phyloP scores from a whole-genome alignment of 1,284 basidiomycete species.

The Schizophyllum commune region DNA sequence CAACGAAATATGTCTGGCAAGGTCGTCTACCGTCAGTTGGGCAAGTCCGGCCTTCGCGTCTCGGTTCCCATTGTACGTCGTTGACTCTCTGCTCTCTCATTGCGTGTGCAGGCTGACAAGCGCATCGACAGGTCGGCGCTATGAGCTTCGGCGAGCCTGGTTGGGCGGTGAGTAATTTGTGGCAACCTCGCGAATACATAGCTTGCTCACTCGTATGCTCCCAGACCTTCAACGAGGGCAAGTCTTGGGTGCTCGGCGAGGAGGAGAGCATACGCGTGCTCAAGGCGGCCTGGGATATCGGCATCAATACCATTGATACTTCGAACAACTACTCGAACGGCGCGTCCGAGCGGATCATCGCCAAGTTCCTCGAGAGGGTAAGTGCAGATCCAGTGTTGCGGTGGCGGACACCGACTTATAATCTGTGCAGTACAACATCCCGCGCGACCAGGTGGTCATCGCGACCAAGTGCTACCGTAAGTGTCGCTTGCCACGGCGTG shows the following conservation, averaged over 20 bases:
- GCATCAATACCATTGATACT: slow-evolving; percentile 35
- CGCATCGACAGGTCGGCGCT: slow-evolving; percentile 28
- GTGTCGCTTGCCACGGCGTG: not conserved
- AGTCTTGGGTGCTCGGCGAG: slow-evolving; percentile 39
- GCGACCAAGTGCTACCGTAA: slow-evolving; percentile 13
- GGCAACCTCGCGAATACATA: not conserved
- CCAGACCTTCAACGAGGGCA: not conserved
- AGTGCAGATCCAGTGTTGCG: not conserved
- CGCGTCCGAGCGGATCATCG: slow-evolving; percentile 23
- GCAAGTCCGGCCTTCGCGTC: slow-evolving; percentile 35
- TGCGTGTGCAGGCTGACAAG: not conserved
- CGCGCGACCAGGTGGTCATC: slow-evolving; percentile 6
- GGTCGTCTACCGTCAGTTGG: slow-evolving; percentile 17
- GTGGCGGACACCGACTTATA: not conserved
- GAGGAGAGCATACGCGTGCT: slow-evolving; percentile 30
- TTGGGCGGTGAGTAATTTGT: slow-evolving; percentile 24
- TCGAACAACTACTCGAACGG: slow-evolving; percentile 13
- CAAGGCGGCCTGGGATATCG: slow-evolving; percentile 39
- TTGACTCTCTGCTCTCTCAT: not conserved
- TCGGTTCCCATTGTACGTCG: slow-evolving; percentile 31
- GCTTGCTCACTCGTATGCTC: not conserved
- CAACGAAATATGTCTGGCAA: not conserved
- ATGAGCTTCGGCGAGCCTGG: slow-evolving; percentile 38
- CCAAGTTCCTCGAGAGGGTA: slow-evolving; percentile 26
- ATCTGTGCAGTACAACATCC: slow-evolving; percentile 6